Percentiles rank a stretch among this genome's conserved stretches.
phyloP scores from a whole-genome alignment of 75 land plant species.

The Pinus taeda region DNA sequence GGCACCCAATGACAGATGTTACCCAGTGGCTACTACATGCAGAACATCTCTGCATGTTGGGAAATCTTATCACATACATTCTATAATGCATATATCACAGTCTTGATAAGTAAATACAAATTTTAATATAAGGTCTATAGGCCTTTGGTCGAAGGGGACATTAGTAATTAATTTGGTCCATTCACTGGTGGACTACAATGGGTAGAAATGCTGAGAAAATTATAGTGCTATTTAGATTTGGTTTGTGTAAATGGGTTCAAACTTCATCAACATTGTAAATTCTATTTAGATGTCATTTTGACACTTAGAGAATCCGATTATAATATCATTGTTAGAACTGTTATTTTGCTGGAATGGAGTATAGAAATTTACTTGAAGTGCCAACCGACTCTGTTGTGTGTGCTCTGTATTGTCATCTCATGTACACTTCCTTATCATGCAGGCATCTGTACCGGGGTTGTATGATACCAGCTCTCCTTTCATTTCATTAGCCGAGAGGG shows the following conservation, averaged over 20 bases:
- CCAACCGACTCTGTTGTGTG: background rate
- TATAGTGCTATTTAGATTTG: background rate
- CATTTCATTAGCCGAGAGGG: constrained; percentile 38
- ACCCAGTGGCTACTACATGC: background rate
- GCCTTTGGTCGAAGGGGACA: too few relatives aligned
- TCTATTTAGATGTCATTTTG: background rate
- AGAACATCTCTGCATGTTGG: background rate
- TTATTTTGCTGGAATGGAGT: background rate
- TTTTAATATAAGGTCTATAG: too few relatives aligned
- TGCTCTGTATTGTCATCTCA: background rate
- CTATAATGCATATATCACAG: too few relatives aligned
- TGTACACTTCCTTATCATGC: constrained; percentile 8
- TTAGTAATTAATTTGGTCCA: too few relatives aligned
- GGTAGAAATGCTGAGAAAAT: background rate
- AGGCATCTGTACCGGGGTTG: constrained; percentile 27
- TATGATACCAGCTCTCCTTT: constrained; percentile 34
- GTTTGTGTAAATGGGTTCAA: background rate
- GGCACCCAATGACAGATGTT: background rate
- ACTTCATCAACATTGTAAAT: background rate
- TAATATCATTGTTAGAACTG: background rate
- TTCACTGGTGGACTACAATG: too few relatives aligned
- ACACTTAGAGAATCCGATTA: background rate
- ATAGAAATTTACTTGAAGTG: too few relatives aligned
- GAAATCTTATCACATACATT: too few relatives aligned
- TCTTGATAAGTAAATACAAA: too few relatives aligned